phyloP scores from a whole-genome alignment of 2,329 filamentous ascomycete species.

The Chrysosphaeria jannelii region DNA sequence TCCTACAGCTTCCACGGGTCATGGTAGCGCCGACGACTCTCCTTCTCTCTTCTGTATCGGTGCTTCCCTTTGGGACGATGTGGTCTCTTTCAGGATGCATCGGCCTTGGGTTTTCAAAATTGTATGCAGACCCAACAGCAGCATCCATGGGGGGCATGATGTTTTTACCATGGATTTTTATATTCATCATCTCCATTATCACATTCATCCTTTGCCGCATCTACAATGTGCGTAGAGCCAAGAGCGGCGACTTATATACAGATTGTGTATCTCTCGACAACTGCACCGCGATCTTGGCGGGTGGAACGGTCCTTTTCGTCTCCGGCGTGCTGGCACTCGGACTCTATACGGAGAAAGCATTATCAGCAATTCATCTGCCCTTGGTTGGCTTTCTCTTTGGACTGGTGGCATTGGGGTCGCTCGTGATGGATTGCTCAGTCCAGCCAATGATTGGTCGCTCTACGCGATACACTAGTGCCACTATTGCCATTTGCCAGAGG shows the following conservation, averaged over 20 bases:
- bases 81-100: conserved; percentile 14
- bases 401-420: conserved; percentile 14
- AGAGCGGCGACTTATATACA: no score
- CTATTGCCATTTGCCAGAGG: conserved; percentile 14
- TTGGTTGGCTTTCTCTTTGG: conserved; percentile 16
- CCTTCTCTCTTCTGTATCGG: conserved; percentile 14
- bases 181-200: no score
- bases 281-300: conserved; percentile 12
- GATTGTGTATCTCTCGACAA: no score
- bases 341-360: not conserved
- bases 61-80: conserved; percentile 15
- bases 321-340: conserved; percentile 3
- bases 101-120: no score
- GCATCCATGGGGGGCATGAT: no score
- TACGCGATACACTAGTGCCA: conserved; percentile 17
- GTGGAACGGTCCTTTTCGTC: conserved; percentile 12
- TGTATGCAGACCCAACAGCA: no score
- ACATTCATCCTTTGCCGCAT: no score
- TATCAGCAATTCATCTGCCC: conserved; percentile 11
- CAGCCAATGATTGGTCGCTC: conserved; percentile 15
- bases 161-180: no score
- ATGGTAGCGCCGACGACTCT: conserved; percentile 18
- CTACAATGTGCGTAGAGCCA: no score
- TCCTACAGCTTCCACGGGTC: conserved; percentile 17
- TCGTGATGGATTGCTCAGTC: conserved; percentile 12